Evolutionary conservation across 73 alveolate genomes (phyloP), one percentile per base, ranked within the genome.

Genomic region (Symbiodinium pilosum): DNA sequence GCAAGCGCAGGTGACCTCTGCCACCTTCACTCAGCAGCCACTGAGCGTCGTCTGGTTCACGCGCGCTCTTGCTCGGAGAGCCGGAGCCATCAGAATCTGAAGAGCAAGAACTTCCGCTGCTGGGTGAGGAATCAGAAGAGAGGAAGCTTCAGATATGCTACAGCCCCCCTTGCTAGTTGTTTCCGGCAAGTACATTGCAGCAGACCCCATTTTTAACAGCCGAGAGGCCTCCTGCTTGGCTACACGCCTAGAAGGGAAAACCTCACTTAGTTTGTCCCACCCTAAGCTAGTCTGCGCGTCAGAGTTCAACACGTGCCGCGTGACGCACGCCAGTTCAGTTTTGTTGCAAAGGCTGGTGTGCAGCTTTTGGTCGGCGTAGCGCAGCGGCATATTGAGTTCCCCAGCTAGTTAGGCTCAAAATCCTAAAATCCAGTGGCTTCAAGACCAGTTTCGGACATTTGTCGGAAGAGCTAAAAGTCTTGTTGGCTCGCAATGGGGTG

Each of bases 21-120:
- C 91, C 42, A 8, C 91, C 91, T 41, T 83, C 42, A 69, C 91
- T 83, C 24, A 83, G 32, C 43, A 83, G 43, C 91, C 91, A 83
- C 71, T 83, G 91, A 4, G 42, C 36, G 2, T 83, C 69, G 16
- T 16, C 16, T 16, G 64, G 64, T 11, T 47, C 64, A 11, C n/a
- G n/a, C n/a, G n/a, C n/a, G n/a, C n/a, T n/a, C n/a, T n/a, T n/a
- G n/a, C n/a, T n/a, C n/a, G n/a, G n/a, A n/a, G n/a, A n/a, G n/a
- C n/a, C n/a, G n/a, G n/a, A n/a, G n/a, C 64, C 64, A 47, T 47
- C 64, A 7, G 64, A 47, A 47, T 47, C 64, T 7, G 64, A 47
- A 7, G 64, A 11, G 16, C 24, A 16, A 47, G 64, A 47, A 16
- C 64, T 47, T 11, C 64, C 16, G 64, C 64, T 47, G 16, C 64